phyloP scores from a whole-genome alignment of 1,139 yeast species.

The Magnusiomyces sp. region DNA sequence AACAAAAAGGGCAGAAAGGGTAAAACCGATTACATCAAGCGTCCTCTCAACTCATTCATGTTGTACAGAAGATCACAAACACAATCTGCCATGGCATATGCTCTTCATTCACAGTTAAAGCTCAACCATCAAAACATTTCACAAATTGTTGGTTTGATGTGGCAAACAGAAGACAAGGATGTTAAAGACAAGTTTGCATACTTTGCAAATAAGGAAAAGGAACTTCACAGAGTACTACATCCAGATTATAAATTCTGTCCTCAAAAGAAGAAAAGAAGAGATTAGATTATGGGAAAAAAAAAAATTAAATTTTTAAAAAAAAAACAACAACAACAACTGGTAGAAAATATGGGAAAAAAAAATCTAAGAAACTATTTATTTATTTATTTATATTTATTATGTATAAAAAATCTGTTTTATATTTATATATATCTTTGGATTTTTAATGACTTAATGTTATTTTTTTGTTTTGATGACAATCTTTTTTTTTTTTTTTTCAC shows the following conservation, averaged over 20 bases:
- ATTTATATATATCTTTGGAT: too few species aligned
- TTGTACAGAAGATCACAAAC: constrained; percentile 40
- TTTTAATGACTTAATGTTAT: too few species aligned
- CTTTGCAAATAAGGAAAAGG: constrained; percentile 37
- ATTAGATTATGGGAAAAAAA: too few species aligned
- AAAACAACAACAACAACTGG: too few species aligned
- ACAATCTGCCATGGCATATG: constrained; percentile 36
- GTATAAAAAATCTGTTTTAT: too few species aligned
- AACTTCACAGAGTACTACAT: constrained; percentile 35
- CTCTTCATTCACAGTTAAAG: constrained; percentile 33
- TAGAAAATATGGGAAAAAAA: too few species aligned
- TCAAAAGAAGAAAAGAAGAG: constrained; percentile 27
- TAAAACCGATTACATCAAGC: constrained; percentile 32
- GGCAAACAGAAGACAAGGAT: constrained; percentile 38
- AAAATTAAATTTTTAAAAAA: too few species aligned
- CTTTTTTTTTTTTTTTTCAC: too few species aligned
- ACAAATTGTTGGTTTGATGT: constrained; percentile 40
- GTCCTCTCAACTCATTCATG: constrained; percentile 46
- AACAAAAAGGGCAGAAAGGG: constrained; percentile 21
- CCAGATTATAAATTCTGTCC: constrained; percentile 42
- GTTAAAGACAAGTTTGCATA: constrained; percentile 35
- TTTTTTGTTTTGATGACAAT: too few species aligned
- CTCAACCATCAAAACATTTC: constrained; percentile 37
- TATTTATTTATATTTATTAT: too few species aligned
- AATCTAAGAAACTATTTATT: too few species aligned